Evolutionary conservation across 2,329 filamentous ascomycete species (phyloP), one percentile per base, ranked within the genome.

Genomic region (Scleromitrula shiraiana): DNA sequence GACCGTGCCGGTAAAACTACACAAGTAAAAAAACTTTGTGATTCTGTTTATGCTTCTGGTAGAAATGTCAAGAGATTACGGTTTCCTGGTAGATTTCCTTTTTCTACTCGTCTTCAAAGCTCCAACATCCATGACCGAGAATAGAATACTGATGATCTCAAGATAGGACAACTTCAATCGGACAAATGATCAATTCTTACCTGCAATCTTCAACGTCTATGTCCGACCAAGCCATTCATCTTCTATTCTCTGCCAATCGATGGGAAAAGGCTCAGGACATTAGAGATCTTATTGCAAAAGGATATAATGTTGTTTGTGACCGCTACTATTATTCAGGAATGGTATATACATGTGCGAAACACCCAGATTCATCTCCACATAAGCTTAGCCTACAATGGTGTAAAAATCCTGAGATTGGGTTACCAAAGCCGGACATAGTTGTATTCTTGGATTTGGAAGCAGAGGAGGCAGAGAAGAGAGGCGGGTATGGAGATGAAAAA

Each of bases 281-380:
- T 38, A 62, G 70, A 15, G 49, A 67, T 1, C 69, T 77, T 5
- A 66, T 96, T 5, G 68, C 71, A 1, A 65, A 71, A 1, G 90
- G 91, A 7, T 82, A 75, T 17, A 93, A 80, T 0, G 75, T 98
- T 26, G 73, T 98, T 32, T 82, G 91, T 56, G 93, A 98, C 67
- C 82, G 93, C 40, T 98, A 97, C 70, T 95, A 94, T 65, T 91
- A 95, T 71, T 93, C 86, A 17, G 93, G 93, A 46, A 86, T 90
- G 49, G 88, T 96, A 41, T 98, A 97, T 70, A 88, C 83, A 20
- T 88, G 88, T 0, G 91, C 93, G 3, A 97, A 97, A 64, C 73
- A 79, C 37, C 88, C 87, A 57, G 78, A 82, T 0, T 66, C 71
- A 2, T 46, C 36, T 19, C 23, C 38, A 14, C 33, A n/a, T 10